Conservation (phyloP, 306 rosid genomes). For the Quercus dentata region DNA sequence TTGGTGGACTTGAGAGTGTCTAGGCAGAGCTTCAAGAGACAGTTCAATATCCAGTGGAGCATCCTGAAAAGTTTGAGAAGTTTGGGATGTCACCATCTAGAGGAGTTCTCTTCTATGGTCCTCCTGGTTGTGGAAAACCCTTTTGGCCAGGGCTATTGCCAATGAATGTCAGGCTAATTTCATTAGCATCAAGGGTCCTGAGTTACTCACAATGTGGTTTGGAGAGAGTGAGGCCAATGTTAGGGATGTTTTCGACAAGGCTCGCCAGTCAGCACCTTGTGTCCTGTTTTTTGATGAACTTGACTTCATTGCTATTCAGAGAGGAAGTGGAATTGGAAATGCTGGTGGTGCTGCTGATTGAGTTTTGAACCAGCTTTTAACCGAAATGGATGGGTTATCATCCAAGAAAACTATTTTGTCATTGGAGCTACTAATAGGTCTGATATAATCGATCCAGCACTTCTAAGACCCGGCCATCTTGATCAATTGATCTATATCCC, state of each 20-base stretch:
- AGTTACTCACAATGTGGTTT: slow-evolving; percentile 32
- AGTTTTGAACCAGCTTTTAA: slow-evolving; percentile 32
- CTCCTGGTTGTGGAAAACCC: slow-evolving; percentile 39
- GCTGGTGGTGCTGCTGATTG: slow-evolving; percentile 30
- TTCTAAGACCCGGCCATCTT: slow-evolving; percentile 41
- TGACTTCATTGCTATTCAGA: slow-evolving; percentile 32
- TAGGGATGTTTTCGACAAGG: slow-evolving; percentile 32
- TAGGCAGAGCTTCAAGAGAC: slow-evolving; percentile 39
- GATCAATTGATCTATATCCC: slow-evolving; percentile 34
- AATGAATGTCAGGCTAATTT: slow-evolving; percentile 41
- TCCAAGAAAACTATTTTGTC: slow-evolving; percentile 32
- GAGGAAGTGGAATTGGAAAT: slow-evolving; percentile 26
- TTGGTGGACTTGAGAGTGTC: slow-evolving; percentile 33
- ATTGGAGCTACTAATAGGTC: slow-evolving; percentile 47
- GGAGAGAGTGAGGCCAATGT: slow-evolving; percentile 36
- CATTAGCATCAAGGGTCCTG: slow-evolving; percentile 21
- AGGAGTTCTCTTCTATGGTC: slow-evolving; percentile 44
- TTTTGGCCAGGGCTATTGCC: slow-evolving; percentile 34
- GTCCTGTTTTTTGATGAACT: slow-evolving; percentile 34
- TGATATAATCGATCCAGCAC: slow-evolving; percentile 37
- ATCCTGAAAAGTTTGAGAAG: slow-evolving; percentile 34
- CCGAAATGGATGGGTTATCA: slow-evolving; percentile 31
- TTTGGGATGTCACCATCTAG: slow-evolving; percentile 32
- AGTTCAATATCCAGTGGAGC: slow-evolving; percentile 7
- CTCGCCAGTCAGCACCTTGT: slow-evolving; percentile 32